A percentile compares a stretch with the other conserved stretches of the same genome.
Evolutionary conservation across 345 rosid species (phyloP).

Genomic region (Mallotus nudiflorus): DNA sequence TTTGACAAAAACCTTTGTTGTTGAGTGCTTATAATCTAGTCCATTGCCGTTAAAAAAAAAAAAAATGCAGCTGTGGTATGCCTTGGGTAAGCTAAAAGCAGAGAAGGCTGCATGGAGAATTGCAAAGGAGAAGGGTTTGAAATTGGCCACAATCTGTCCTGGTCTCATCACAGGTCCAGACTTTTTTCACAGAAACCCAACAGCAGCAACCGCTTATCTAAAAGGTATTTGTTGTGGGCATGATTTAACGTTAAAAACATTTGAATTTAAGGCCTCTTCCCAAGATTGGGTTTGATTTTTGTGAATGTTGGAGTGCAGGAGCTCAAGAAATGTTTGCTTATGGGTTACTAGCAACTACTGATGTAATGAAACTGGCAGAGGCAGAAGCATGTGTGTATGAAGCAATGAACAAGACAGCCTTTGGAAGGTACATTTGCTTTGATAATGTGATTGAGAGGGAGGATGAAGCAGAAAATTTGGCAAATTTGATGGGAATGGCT

Average conservation of each 20-base stretch:
- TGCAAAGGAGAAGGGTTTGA: slow-evolving; percentile 53
- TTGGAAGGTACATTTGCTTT: slow-evolving; percentile 67
- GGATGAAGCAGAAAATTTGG: slow-evolving; percentile 48
- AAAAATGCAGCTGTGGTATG: slow-evolving; percentile 68
- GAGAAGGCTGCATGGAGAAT: slow-evolving; percentile 68
- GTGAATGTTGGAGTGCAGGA: slow-evolving; percentile 35
- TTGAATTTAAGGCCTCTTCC: no score
- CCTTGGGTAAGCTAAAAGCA: slow-evolving; percentile 86
- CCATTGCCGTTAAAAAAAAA: no score
- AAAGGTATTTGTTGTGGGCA: slow-evolving; percentile 49
- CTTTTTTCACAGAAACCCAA: slow-evolving; percentile 49
- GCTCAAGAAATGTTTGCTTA: slow-evolving; percentile 57
- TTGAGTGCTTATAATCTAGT: no score
- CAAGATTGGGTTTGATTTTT: no score
- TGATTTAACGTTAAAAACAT: no score
- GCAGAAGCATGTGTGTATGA: slow-evolving; percentile 64
- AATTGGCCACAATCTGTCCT: slow-evolving; percentile 33
- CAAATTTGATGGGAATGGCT: slow-evolving; percentile 52
- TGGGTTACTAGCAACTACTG: slow-evolving; percentile 62
- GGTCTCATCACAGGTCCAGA: slow-evolving; percentile 70
- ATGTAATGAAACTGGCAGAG: slow-evolving; percentile 57
- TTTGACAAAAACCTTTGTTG: no score
- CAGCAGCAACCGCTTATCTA: slow-evolving; percentile 66
- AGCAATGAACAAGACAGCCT: slow-evolving; percentile 54
- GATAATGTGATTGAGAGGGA: slow-evolving; percentile 52